Evolutionary conservation across 1,284 basidiomycete species (phyloP).

Genomic region (Puccinia brachypodii): DNA sequence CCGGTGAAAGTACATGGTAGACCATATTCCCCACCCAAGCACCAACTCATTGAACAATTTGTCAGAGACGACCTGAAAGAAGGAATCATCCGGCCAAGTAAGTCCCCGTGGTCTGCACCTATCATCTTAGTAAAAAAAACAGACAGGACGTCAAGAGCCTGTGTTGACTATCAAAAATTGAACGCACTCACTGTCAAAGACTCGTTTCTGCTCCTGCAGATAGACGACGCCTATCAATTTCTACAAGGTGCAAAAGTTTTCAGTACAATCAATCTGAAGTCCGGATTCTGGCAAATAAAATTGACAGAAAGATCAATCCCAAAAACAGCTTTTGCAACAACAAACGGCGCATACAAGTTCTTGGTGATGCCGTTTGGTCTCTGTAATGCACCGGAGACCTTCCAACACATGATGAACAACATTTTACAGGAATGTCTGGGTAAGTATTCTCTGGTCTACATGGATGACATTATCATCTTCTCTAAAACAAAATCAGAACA

Average conservation of each 20-base stretch:
- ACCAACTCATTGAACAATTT: slow-evolving; percentile 10
- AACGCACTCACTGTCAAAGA: slow-evolving; percentile 5
- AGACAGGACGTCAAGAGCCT: not conserved
- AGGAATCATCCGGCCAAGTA: not conserved
- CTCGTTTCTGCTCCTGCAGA: not conserved
- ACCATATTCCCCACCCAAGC: not conserved
- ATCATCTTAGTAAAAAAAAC: not conserved
- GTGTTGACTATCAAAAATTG: slow-evolving; percentile 3
- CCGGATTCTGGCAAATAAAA: not conserved
- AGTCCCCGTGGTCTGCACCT: not conserved
- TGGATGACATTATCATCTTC: slow-evolving; percentile 19
- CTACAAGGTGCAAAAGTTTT: not conserved
- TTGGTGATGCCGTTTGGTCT: slow-evolving; percentile 46
- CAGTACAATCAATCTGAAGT: not conserved
- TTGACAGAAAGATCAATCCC: not conserved
- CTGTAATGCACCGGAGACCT: slow-evolving; percentile 47
- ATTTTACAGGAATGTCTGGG: not conserved
- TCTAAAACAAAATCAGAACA: not conserved
- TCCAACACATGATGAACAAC: slow-evolving; percentile 52
- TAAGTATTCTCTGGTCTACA: not conserved
- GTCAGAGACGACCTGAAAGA: not conserved
- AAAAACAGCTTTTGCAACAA: not conserved
- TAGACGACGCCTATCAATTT: not conserved
- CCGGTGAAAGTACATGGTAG: not conserved
- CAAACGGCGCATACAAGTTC: not conserved